These are phyloP conservation scores for Caulochytrium protostelioides DNA, from an alignment of 371 early-diverging fungal genomes.

Conservation along the genomic window DNA sequence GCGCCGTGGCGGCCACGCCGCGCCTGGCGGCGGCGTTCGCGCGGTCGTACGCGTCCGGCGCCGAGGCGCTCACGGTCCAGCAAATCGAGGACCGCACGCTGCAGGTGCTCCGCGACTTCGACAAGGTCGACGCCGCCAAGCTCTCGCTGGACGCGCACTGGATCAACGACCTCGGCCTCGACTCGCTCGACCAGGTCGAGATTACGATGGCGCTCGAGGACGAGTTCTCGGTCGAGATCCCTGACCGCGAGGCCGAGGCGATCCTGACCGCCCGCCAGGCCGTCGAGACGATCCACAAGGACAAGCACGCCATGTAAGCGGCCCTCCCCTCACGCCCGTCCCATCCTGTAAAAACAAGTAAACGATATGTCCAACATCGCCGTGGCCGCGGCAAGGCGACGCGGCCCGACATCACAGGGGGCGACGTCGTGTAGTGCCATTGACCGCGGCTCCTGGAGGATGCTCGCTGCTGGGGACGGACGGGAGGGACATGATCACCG, in stretches of 20 bases:
- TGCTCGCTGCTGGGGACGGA: no score
- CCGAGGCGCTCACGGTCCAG: conserved; percentile 3
- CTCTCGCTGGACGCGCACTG: conserved; percentile 65
- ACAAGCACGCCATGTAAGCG: no score
- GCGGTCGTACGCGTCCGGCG: conserved; percentile 1
- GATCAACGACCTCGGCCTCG: conserved; percentile 78
- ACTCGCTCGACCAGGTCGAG: conserved; percentile 89
- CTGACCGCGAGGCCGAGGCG: conserved; percentile 89
- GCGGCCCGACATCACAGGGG: no score
- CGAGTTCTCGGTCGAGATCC: conserved; percentile 91
- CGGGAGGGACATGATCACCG: no score
- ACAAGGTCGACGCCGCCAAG: conserved; percentile 78
- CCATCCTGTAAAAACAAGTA: no score
- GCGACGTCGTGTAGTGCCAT: no score
- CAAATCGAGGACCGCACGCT: conserved; percentile 60
- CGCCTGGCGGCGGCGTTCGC: neutral
- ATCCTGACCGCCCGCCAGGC: conserved; percentile 74
- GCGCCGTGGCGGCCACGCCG: no score
- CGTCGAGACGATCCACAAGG: conserved; percentile 49
- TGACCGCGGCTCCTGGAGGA: no score
- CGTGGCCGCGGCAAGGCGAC: no score
- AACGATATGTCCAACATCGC: no score
- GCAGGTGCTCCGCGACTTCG: conserved; percentile 70
- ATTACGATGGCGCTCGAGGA: conserved; percentile 97
- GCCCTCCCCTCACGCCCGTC: no score